Evolutionary conservation across 495 filamentous ascomycete genomes (phyloP), one percentile per base, ranked within the genome.

Genomic region (Penicillium paxilli): DNA sequence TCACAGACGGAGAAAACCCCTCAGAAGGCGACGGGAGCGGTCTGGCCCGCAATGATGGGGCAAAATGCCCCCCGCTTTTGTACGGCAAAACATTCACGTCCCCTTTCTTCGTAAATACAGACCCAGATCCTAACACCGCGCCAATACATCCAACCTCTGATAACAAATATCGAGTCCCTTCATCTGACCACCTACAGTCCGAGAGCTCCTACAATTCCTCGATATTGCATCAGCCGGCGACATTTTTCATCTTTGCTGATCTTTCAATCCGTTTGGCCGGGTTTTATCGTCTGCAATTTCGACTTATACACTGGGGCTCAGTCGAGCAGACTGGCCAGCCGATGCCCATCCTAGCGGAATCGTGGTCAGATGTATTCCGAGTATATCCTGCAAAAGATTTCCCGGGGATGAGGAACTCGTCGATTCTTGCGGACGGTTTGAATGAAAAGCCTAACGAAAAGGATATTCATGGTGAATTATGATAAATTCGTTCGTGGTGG

Each of bases 321-420:
- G 65, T 73, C 1, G 68, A 72, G 47, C 71, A 77, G 52, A 73
- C 72, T 10, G 87, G 87, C 0, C 77, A 80, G 44, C 78, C 73
- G 38, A 81, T 80, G 23, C 81, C 85, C 11, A 83, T 90, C 19
- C 73, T 87, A 4, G 83, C 86, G 0, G 78, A 82, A 22, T 80
- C 80, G 12, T 84, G 88, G 81, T 92, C 87, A 55, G 85, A 90
- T 32, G 73, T 84, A 8, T 96, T 98, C 65, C 84, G 86, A 20
- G 94, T 97, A 22, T 96, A 87, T 68, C 90, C 90, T 16, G 91
- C 94, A n/a, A 96, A 97, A 66, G 93, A 97, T 67, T 98, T 98
- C 57, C 90, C 90, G 0, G 93, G 94, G 6, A 96, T 98, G 93
- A 77, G 84, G 49, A 84, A 75, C 26, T 77, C 74, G 2, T 75